phyloP scores from a whole-genome alignment of 2,329 filamentous ascomycete genomes.

The Trichoderma cornu-damae region DNA sequence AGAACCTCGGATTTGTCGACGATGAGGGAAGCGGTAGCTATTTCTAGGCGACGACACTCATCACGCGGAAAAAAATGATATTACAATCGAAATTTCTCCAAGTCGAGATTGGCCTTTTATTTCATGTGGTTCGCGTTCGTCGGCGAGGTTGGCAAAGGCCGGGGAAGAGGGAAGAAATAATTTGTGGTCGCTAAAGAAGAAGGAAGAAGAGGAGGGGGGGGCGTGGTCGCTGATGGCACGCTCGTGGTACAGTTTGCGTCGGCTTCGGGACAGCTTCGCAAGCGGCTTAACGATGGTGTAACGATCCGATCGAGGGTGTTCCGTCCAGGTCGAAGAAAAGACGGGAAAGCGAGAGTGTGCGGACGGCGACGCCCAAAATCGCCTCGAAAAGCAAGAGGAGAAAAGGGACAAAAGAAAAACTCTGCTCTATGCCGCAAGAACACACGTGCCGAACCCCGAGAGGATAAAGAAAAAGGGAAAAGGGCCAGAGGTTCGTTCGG shows the following conservation, averaged over 20 bases:
- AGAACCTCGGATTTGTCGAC: conserved; percentile 11
- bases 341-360: not conserved
- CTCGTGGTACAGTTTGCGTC: conserved; percentile 14
- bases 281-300: conserved; percentile 8
- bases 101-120: not conserved
- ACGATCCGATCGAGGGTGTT: conserved; percentile 13
- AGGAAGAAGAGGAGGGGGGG: not conserved
- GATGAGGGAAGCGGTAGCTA: not conserved
- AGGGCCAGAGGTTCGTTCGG: not conserved
- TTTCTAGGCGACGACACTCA: conserved; percentile 4
- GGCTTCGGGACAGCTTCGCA: conserved; percentile 7
- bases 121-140: not conserved
- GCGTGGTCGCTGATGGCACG: not conserved
- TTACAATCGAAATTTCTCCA: not conserved
- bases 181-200: not conserved
- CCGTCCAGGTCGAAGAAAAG: not conserved
- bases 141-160: not conserved
- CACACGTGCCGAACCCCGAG: not conserved
- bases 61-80: not conserved
- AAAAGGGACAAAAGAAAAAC: not conserved
- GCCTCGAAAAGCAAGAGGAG: not conserved
- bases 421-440: not conserved
- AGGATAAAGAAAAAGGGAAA: not conserved
- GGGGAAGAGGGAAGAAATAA: not conserved
- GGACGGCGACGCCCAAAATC: not conserved